Percentiles rank a stretch among this genome's conserved stretches.
Evolutionary conservation across 148 eudicot genomes (phyloP).

Genomic region (Beta vulgaris): DNA sequence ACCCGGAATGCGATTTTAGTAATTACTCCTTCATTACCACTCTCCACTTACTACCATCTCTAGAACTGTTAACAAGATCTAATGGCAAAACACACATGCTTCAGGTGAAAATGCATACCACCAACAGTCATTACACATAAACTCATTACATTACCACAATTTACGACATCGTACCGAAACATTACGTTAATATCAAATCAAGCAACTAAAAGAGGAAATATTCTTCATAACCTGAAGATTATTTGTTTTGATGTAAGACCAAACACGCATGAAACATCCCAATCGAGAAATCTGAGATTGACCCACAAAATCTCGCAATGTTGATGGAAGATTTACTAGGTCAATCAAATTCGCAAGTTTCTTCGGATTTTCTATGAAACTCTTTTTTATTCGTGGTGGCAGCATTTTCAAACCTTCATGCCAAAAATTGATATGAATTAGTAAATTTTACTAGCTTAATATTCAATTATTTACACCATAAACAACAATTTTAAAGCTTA

Average conservation of each 20-base stretch:
- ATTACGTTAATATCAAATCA: too few relatives aligned
- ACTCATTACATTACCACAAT: neutral
- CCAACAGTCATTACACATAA: neutral
- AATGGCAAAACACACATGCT: neutral
- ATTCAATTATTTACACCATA: neutral
- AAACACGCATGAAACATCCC: constrained; percentile 77
- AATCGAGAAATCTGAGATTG: constrained; percentile 79
- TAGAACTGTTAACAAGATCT: neutral
- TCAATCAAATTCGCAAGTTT: constrained; percentile 79
- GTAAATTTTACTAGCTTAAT: neutral
- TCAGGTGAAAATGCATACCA: neutral
- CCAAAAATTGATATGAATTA: neutral
- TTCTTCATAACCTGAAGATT: constrained; percentile 64
- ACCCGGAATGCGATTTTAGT: too few relatives aligned
- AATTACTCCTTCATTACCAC: too few relatives aligned
- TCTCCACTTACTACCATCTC: too few relatives aligned
- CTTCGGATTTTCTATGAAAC: constrained; percentile 67
- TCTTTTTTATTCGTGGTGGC: constrained; percentile 67
- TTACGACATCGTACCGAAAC: neutral
- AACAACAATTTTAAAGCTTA: neutral
- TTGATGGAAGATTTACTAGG: constrained; percentile 79
- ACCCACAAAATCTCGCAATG: constrained; percentile 75
- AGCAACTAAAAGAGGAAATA: neutral
- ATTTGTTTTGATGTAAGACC: constrained; percentile 82
- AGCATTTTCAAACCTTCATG: constrained; percentile 43